These are phyloP conservation scores for Fusarium albosuccineum DNA, from an alignment of 2,329 filamentous ascomycete genomes.

Conservation along the genomic window DNA sequence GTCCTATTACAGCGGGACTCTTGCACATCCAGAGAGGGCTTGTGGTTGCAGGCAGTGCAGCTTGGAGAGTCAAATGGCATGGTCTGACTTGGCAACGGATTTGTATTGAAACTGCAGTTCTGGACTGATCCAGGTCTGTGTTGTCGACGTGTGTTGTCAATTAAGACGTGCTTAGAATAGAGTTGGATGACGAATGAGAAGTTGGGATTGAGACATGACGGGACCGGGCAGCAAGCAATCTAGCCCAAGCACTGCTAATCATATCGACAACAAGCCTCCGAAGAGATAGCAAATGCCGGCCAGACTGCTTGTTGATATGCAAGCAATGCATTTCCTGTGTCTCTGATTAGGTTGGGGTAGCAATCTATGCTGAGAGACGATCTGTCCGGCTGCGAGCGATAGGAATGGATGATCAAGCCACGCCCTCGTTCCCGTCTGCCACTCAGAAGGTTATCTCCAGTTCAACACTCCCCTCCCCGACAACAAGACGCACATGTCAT, in stretches of 20 bases:
- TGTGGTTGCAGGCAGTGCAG: slow-evolving; percentile 13
- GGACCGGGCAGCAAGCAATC: slow-evolving; percentile 4
- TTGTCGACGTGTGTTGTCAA: slow-evolving; percentile 1
- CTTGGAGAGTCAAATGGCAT: slow-evolving; percentile 23
- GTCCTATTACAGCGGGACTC: slow-evolving; percentile 38
- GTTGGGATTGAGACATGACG: not conserved
- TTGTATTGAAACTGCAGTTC: slow-evolving; percentile 2
- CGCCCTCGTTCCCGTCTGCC: slow-evolving; percentile 25
- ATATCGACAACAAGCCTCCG: not conserved
- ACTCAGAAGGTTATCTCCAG: slow-evolving; percentile 23
- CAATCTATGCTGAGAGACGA: slow-evolving; percentile 14
- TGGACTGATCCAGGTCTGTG: slow-evolving; percentile 6
- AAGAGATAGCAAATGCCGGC: not conserved
- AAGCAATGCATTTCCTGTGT: not conserved
- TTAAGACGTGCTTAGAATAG: not conserved
- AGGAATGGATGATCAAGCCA: slow-evolving; percentile 24
- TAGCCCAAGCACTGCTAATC: not conserved
- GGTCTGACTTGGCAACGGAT: not conserved
- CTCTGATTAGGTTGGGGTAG: slow-evolving; percentile 10
- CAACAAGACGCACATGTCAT: not conserved
- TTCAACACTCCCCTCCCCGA: slow-evolving; percentile 34
- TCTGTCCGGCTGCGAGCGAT: slow-evolving; percentile 23
- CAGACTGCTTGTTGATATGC: not conserved
- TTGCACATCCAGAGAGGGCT: slow-evolving; percentile 3
- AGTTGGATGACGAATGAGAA: slow-evolving; percentile 8